Evolutionary conservation across 805 yeast species (phyloP).

Genomic region (Ogataea nakhonphanomensis): DNA sequence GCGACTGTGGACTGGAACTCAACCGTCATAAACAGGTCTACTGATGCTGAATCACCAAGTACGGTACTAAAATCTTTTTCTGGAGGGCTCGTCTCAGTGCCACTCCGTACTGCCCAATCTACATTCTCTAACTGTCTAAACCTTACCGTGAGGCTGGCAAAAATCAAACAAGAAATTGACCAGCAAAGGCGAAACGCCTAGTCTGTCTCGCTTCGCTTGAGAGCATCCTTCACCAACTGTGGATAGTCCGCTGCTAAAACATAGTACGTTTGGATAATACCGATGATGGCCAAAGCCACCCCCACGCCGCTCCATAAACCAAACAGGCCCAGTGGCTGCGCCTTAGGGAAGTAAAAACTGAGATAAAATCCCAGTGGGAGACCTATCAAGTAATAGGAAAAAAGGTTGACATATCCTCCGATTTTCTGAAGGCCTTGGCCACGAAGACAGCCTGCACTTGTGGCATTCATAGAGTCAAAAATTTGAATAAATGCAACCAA

Average conservation of each 20-base stretch:
- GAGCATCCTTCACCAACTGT: slow-evolving; percentile 47
- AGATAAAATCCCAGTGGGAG: slow-evolving; percentile 61
- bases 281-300: slow-evolving; percentile 39
- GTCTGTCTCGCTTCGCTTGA: slow-evolving; percentile 30
- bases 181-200: neutral
- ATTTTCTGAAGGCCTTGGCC: slow-evolving; percentile 59
- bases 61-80: slow-evolving; percentile 18
- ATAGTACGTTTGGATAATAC: slow-evolving; percentile 45
- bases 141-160: slow-evolving; percentile 14
- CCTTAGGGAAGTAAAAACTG: slow-evolving; percentile 45
- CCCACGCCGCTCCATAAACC: slow-evolving; percentile 38
- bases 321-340: slow-evolving; percentile 34
- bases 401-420: slow-evolving; percentile 49
- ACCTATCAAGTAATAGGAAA: slow-evolving; percentile 67
- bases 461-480: slow-evolving; percentile 47
- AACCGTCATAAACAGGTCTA: too few species aligned
- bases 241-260: slow-evolving; percentile 49
- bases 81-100: slow-evolving; percentile 28
- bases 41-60: too few species aligned
- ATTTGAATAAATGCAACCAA: slow-evolving; percentile 39
- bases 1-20: slow-evolving; percentile 6
- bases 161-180: slow-evolving; percentile 4
- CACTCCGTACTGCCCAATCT: slow-evolving; percentile 20
- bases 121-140: slow-evolving; percentile 10
- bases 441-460: slow-evolving; percentile 51